A percentile compares a stretch with the other conserved stretches of the same genome.
Conservation (phyloP, 176 grass and related monocot genomes). For the Avena eriantha region DNA sequence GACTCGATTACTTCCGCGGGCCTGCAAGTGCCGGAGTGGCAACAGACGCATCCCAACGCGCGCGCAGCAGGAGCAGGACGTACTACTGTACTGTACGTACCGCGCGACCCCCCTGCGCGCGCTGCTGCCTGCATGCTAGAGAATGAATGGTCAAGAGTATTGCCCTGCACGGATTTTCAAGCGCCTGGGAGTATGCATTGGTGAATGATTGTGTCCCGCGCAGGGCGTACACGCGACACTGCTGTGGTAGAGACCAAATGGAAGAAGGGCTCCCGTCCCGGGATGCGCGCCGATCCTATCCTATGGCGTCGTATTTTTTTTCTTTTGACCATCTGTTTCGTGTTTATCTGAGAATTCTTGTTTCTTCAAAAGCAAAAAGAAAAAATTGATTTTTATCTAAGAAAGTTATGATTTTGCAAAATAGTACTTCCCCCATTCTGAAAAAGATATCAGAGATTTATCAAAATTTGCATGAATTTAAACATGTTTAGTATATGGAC, state of each 20-base stretch:
- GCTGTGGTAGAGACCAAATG: background rate
- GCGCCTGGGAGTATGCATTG: slow-evolving; percentile 33
- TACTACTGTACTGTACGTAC: too few species aligned
- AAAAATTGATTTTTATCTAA: too few species aligned
- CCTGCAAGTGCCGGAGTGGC: background rate
- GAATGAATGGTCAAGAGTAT: too few species aligned
- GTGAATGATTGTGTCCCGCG: slow-evolving; percentile 55
- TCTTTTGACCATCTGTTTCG: background rate
- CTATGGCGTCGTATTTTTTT: background rate
- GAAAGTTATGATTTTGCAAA: too few species aligned
- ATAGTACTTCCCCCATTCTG: too few species aligned
- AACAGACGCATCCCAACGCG: slow-evolving; percentile 5
- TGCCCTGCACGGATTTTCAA: background rate
- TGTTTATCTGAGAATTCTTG: background rate
- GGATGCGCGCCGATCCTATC: background rate
- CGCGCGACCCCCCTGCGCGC: too few species aligned
- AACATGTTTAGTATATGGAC: too few species aligned
- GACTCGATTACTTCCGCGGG: background rate
- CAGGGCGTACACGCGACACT: background rate
- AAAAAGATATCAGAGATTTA: too few species aligned
- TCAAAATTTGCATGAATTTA: too few species aligned
- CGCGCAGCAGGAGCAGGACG: background rate
- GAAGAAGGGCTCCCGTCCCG: slow-evolving; percentile 4
- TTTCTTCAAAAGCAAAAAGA: background rate
- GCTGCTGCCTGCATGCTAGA: background rate